Base-by-base conservation (phyloP, 306 rosid genomes). In the Corylus americana region DNA sequence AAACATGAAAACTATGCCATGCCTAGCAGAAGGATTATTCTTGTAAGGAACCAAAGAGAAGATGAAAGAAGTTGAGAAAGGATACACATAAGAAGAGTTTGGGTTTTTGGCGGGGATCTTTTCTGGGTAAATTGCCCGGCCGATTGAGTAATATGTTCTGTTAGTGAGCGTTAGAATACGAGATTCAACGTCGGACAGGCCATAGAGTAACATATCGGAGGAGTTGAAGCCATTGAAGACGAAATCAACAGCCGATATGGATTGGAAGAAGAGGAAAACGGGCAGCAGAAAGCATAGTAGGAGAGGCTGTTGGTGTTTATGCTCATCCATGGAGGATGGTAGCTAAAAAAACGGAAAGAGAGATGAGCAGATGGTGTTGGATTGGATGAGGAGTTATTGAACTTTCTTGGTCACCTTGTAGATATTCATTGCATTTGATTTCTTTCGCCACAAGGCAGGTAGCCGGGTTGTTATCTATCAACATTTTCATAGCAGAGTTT, bases 31-130 rank as follows among this genome's bases (percentile, higher is more conserved):
- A 53, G 90, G 92, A 70, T 72, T 70, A 27, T 86, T 66, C 77
- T 77, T 70, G 71, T 51, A 86, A 4, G 95, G 93, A 11, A 92
- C 95, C 87, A 94, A 84, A 57, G 97, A 48, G 64, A 94, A 91
- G 45, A 94, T 84, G 90, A 94, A 94, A 11, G 97, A 94, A 71
- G 97, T 88, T 16, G 97, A 92, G 63, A 94, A 94, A 27, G 95
- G 93, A 18, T 35, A n/a, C 0, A 89, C 80, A 7, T 8, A 47
- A 1, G 94, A 82, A 68, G 96, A 85, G 61, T 85, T 83, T 0
- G 90, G 87, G 4, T 5, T 5, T 47, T 86, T 94, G 0, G 97
- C 55, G 25, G 81, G 90, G 75, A 94, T 75, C 50, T 85, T 91
- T 25, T 37, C 0, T 0, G 70, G 77, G 87, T 77, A 91, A 0